A percentile compares a stretch with the other conserved stretches of the same genome.
These are phyloP conservation scores for Russula sp. DNA, from an alignment of 768 basidiomycete genomes.

Conservation along the genomic window DNA sequence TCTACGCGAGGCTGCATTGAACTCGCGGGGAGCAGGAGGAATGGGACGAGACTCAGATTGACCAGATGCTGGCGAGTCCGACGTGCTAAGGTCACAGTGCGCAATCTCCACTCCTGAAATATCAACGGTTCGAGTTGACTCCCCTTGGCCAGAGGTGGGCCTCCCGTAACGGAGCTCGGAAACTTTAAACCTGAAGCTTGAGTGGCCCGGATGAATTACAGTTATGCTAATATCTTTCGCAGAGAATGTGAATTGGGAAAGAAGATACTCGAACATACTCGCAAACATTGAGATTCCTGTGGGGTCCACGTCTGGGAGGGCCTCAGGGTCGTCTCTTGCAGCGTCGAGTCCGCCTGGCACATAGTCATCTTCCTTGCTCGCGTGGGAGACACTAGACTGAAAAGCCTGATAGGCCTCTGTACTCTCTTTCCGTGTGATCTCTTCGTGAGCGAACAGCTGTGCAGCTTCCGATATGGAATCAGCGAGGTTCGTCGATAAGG, in stretches of 20 bases:
- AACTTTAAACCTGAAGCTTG: conserved; percentile 53
- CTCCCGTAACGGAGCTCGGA: conserved; percentile 54
- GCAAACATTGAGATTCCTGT: conserved; percentile 77
- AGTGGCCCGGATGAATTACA: conserved; percentile 54
- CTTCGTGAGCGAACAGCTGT: conserved; percentile 80
- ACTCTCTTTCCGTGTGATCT: conserved; percentile 66
- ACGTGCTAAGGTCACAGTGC: conserved; percentile 36
- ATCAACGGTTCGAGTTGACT: conserved; percentile 41
- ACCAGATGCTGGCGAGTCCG: conserved; percentile 12
- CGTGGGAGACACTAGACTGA: conserved; percentile 34
- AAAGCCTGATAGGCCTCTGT: conserved; percentile 64
- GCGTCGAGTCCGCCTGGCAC: conserved; percentile 65
- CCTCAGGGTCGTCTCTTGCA: conserved; percentile 36
- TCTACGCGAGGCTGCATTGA: background rate
- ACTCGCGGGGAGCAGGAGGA: conserved; percentile 2
- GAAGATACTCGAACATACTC: conserved; percentile 67
- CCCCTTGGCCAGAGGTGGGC: conserved; percentile 26
- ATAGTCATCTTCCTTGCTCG: conserved; percentile 31
- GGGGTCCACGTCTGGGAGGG: conserved; percentile 47
- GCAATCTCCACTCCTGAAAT: conserved; percentile 52
- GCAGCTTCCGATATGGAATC: conserved; percentile 81
- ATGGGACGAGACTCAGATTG: conserved; percentile 18
- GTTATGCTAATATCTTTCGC: conserved; percentile 61
- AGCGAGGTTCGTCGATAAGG: conserved; percentile 42
- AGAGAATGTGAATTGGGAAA: conserved; percentile 74